Percentiles rank a stretch among this genome's conserved stretches.
phyloP scores from a whole-genome alignment of 352 stramenopile genomes.

The Pythium oligandrum region DNA sequence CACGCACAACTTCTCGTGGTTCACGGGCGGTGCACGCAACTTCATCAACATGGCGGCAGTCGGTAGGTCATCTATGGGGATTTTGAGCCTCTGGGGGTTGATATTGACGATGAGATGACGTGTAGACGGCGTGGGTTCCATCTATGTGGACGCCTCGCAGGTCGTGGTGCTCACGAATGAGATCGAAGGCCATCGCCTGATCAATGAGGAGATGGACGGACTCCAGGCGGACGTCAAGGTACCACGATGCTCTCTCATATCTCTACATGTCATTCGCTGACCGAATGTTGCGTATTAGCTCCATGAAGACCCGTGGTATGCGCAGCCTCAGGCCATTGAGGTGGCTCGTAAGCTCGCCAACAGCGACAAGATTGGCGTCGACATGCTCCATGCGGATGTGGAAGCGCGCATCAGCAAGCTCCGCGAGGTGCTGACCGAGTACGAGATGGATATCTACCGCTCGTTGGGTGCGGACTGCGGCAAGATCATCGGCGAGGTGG shows the following conservation, averaged over 20 bases:
- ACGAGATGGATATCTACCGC: slow-evolving; percentile 57
- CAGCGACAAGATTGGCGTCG: slow-evolving; percentile 31
- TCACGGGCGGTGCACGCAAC: slow-evolving; percentile 52
- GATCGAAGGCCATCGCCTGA: slow-evolving; percentile 66
- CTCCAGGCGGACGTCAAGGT: slow-evolving; percentile 38
- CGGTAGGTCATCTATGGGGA: slow-evolving; percentile 16
- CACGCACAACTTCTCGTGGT: slow-evolving; percentile 64
- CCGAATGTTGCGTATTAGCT: slow-evolving; percentile 13
- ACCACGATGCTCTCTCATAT: no score
- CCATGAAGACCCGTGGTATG: slow-evolving; percentile 55
- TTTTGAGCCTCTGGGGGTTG: neutral
- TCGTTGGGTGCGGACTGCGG: slow-evolving; percentile 53
- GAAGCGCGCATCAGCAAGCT: slow-evolving; percentile 28
- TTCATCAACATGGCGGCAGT: slow-evolving; percentile 71
- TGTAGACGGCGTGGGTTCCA: slow-evolving; percentile 44
- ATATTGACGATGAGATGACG: slow-evolving; percentile 1
- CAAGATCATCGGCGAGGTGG: slow-evolving; percentile 52
- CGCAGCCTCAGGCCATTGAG: slow-evolving; percentile 23
- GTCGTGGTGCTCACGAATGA: slow-evolving; percentile 64
- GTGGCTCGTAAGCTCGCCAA: slow-evolving; percentile 23
- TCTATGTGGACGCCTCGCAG: slow-evolving; percentile 49
- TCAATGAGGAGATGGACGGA: slow-evolving; percentile 63
- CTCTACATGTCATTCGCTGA: neutral
- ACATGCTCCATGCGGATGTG: slow-evolving; percentile 22
- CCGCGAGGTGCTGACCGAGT: slow-evolving; percentile 38